Base-by-base conservation (phyloP, 352 stramenopile species). In the Pythium sp. region DNA sequence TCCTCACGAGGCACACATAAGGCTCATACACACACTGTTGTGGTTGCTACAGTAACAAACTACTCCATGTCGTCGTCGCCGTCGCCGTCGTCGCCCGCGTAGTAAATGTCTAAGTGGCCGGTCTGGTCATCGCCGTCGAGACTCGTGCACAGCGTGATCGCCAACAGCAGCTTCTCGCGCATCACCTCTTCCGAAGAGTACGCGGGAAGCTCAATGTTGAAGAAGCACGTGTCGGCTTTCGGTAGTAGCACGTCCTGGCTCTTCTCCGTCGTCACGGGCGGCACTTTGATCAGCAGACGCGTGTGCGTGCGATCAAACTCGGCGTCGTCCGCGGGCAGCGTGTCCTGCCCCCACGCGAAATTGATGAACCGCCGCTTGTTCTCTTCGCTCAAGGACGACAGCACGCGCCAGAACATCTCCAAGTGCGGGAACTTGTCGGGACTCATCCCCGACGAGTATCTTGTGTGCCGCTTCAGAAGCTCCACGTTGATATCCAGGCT, bases 351-450 rank as follows among this genome's bases (percentile, higher is more conserved):
- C 87, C 87, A 95, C 1, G 87, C 87, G 64, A 95, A 95, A 58
- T 92, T 92, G 66, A 95, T 90, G 62, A 95, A 95, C 0, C 81
- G 80, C 5, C 83, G 82, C 69, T 91, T 93, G 71, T 95, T 90
- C 34, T 89, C 82, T 59, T 90, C 81, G 26, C 70, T 91, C 28
- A 93, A 89, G 6, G 64, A 57, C 7, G 66, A 68, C 11, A 95
- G 66, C 12, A 91, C 85, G 5, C 72, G 73, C 87, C 87, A 95
- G 69, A 95, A 95, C 67, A 78, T 89, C 26, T 90, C 79, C 41
- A 95, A 69, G 51, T 95, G 87, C 18, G 84, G 82, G 46, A 79
- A 89, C 26, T 84, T 79, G 20, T 91, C 87, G 2, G 79, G 81
- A 5, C 73, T 91, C 83, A 93, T 92, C 3, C 87, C 85, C 0